Evolutionary conservation across 495 filamentous ascomycete species (phyloP).

Genomic region (Hypoxylon fragiforme): DNA sequence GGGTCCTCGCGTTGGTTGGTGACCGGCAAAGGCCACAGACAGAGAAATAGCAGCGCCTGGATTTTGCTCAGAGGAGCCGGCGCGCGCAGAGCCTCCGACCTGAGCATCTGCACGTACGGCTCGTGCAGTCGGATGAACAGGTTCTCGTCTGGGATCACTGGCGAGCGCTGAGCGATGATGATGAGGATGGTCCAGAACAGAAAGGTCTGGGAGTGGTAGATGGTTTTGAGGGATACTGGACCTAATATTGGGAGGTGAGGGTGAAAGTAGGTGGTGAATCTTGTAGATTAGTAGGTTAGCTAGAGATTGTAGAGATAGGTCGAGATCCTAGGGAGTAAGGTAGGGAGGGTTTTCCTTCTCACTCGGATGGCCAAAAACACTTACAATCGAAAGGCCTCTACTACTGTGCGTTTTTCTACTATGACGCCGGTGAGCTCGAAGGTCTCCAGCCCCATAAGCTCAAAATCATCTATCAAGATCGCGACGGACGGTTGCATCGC

Average conservation of each 20-base stretch:
- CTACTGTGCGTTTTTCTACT: conserved; percentile 21
- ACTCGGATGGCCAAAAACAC: too few species aligned
- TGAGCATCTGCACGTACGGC: conserved; percentile 32
- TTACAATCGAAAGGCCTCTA: conserved; percentile 32
- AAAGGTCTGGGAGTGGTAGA: conserved; percentile 32
- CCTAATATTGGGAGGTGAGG: conserved; percentile 36
- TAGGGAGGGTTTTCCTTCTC: too few species aligned
- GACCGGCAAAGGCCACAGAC: conserved; percentile 38
- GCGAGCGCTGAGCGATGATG: conserved; percentile 16
- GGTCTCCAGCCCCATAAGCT: conserved; percentile 20
- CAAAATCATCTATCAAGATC: conserved; percentile 28
- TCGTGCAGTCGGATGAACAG: conserved; percentile 25
- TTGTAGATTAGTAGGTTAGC: conserved; percentile 12
- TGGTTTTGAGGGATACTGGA: conserved; percentile 29
- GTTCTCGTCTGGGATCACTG: conserved; percentile 16
- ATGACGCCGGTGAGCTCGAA: conserved; percentile 30
- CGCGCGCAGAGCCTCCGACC: conserved; percentile 20
- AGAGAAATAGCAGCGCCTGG: conserved; percentile 40
- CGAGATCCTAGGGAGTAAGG: too few species aligned
- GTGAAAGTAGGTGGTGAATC: conserved; percentile 31
- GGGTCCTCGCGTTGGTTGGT: conserved; percentile 33
- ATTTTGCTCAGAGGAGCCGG: conserved; percentile 36
- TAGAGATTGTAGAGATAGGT: too few species aligned
- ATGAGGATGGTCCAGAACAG: conserved; percentile 42
- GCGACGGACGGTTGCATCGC: conserved; percentile 14